Evolutionary conservation across 2,329 filamentous ascomycete species (phyloP).

Genomic region (Pseudogymnoascus sp.): DNA sequence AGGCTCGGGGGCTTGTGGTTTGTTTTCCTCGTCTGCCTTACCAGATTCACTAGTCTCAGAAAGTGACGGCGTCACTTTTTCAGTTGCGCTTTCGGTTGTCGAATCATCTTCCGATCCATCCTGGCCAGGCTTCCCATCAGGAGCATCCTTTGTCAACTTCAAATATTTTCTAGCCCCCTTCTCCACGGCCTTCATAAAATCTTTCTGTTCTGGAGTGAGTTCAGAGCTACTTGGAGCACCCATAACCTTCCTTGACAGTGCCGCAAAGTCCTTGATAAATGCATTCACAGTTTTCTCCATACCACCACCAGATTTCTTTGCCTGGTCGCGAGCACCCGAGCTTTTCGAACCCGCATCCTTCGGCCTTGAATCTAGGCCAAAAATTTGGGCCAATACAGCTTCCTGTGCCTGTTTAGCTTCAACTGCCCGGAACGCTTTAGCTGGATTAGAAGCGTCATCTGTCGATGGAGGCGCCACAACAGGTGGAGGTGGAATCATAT

Average conservation of each 20-base stretch:
- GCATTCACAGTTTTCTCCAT: slow-evolving; percentile 26
- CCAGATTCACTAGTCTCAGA: slow-evolving; percentile 17
- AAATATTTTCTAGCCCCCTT: slow-evolving; percentile 45
- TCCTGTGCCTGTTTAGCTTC: slow-evolving; percentile 50
- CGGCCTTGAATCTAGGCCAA: slow-evolving; percentile 38
- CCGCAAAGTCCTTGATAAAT: slow-evolving; percentile 34
- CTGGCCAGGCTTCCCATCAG: slow-evolving; percentile 15
- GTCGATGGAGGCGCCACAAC: slow-evolving; percentile 26
- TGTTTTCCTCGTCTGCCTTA: slow-evolving; percentile 14
- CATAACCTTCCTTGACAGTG: slow-evolving; percentile 37
- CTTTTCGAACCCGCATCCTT: not conserved
- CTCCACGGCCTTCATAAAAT: slow-evolving; percentile 43
- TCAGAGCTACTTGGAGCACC: slow-evolving; percentile 32
- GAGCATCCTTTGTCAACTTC: slow-evolving; percentile 18
- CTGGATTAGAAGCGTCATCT: slow-evolving; percentile 35
- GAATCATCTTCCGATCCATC: not conserved
- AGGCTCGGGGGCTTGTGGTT: not conserved
- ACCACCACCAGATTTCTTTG: slow-evolving; percentile 1
- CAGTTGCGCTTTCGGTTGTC: slow-evolving; percentile 15
- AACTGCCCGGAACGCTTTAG: slow-evolving; percentile 40
- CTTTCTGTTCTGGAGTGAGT: slow-evolving; percentile 32
- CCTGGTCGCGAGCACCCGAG: slow-evolving; percentile 13
- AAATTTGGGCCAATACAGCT: slow-evolving; percentile 42
- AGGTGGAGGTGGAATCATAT: slow-evolving; percentile 25
- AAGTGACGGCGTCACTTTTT: slow-evolving; percentile 18